phyloP scores from a whole-genome alignment of 352 stramenopile genomes.

The Globisporangium recalcitrans region DNA sequence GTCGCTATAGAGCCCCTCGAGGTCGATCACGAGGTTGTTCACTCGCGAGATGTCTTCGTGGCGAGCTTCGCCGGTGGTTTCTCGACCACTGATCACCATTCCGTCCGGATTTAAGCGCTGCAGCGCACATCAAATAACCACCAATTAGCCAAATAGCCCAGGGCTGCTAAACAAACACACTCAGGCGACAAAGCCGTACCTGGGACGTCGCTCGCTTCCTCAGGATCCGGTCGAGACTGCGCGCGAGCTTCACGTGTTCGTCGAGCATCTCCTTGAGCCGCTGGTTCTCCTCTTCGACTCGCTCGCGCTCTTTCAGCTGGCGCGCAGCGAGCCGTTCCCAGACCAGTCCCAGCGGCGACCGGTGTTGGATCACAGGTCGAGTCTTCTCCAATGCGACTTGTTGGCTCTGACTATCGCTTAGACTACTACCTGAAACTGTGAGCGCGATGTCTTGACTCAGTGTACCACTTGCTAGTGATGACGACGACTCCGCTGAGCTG shows the following conservation, averaged over 20 bases:
- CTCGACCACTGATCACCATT: slow-evolving; percentile 12
- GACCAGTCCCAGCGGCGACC: slow-evolving; percentile 12
- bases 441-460: background rate
- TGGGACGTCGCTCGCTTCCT: slow-evolving; percentile 9
- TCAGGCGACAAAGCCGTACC: background rate
- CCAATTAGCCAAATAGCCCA: background rate
- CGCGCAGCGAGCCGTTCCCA: slow-evolving; percentile 14
- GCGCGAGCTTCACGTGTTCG: slow-evolving; percentile 19
- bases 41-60: slow-evolving; percentile 10
- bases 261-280: slow-evolving; percentile 15
- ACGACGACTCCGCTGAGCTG: background rate
- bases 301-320: slow-evolving; percentile 14
- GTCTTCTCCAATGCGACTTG: background rate
- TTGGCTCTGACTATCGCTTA: background rate
- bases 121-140: background rate
- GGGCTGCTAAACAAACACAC: background rate
- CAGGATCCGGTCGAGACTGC: slow-evolving; percentile 16
- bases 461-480: background rate
- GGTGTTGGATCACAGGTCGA: slow-evolving; percentile 5
- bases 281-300: slow-evolving; percentile 14
- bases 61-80: background rate
- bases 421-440: background rate
- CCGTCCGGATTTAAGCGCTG: slow-evolving; percentile 10
- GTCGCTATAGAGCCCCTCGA: slow-evolving; percentile 14
- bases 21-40: slow-evolving; percentile 14